Conservation (phyloP, 345 rosid species). For the Hypericum perforatum region DNA sequence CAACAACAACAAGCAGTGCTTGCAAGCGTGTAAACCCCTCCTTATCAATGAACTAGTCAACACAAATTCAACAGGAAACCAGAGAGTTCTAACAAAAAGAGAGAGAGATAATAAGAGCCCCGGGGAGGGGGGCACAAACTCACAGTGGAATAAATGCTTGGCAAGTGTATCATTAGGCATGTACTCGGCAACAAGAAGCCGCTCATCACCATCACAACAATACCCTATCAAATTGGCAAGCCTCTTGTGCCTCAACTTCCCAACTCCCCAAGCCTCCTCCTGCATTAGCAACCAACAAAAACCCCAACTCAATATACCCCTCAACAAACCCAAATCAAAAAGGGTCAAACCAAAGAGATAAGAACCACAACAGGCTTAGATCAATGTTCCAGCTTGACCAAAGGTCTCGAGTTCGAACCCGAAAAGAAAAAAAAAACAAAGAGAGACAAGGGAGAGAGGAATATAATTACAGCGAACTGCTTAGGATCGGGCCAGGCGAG, state of each 20-base stretch:
- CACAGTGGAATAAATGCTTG: slow-evolving; percentile 93
- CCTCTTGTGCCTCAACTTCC: slow-evolving; percentile 73
- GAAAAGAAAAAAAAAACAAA: not conserved
- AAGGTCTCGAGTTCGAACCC: too few relatives aligned
- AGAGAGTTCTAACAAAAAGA: too few relatives aligned
- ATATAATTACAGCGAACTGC: slow-evolving; percentile 47
- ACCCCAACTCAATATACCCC: slow-evolving; percentile 5
- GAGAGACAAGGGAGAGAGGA: not conserved
- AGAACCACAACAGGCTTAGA: not conserved
- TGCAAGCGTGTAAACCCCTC: too few relatives aligned
- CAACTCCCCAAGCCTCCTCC: slow-evolving; percentile 94
- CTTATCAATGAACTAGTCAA: too few relatives aligned
- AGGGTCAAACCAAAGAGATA: not conserved
- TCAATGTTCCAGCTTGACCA: too few relatives aligned
- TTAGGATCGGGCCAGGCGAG: slow-evolving; percentile 81
- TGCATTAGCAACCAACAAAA: slow-evolving; percentile 12
- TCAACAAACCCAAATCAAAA: not conserved
- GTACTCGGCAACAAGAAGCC: slow-evolving; percentile 94
- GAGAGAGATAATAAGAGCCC: not conserved
- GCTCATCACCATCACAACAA: slow-evolving; percentile 92
- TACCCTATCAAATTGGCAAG: slow-evolving; percentile 94
- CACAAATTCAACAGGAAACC: too few relatives aligned
- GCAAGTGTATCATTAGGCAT: slow-evolving; percentile 98
- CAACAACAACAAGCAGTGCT: too few relatives aligned
- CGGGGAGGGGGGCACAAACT: slow-evolving; percentile 6